phyloP scores from a whole-genome alignment of 345 rosid species.

The Citrus medica region DNA sequence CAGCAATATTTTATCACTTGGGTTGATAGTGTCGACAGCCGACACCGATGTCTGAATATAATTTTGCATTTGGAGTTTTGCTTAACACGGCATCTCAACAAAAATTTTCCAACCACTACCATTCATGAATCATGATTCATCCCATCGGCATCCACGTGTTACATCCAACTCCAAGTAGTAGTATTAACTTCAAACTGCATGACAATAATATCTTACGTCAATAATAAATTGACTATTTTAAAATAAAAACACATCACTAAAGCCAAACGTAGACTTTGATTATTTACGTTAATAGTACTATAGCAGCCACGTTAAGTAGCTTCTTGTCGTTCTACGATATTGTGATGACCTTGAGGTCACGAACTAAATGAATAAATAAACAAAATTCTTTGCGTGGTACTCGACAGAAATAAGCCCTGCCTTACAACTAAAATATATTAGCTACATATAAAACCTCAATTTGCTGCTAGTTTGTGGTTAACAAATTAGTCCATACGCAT shows the following conservation, averaged over 20 bases:
- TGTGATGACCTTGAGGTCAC: not conserved
- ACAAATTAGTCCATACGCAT: not conserved
- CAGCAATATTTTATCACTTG: not conserved
- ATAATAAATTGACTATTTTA: too few relatives aligned
- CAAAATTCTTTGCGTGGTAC: not conserved
- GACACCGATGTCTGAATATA: not conserved
- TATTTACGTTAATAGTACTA: not conserved
- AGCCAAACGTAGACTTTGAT: not conserved
- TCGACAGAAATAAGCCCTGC: not conserved
- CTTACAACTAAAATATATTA: not conserved
- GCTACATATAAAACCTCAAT: not conserved
- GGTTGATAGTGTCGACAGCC: constrained; percentile 9
- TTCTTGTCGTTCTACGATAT: not conserved
- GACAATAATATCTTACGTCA: not conserved
- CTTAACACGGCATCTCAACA: constrained; percentile 19
- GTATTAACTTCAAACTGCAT: not conserved
- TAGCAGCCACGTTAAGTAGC: too few relatives aligned
- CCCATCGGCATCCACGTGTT: not conserved
- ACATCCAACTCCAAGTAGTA: not conserved
- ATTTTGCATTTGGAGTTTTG: constrained; percentile 27
- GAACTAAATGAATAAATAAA: not conserved
- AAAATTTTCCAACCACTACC: constrained; percentile 15
- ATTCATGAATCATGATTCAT: not conserved
- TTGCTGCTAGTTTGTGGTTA: not conserved
- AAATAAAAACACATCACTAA: not conserved